Evolutionary conservation across 768 basidiomycete genomes (phyloP), one percentile per base, ranked within the genome.

Genomic region (Clavulina sp.): DNA sequence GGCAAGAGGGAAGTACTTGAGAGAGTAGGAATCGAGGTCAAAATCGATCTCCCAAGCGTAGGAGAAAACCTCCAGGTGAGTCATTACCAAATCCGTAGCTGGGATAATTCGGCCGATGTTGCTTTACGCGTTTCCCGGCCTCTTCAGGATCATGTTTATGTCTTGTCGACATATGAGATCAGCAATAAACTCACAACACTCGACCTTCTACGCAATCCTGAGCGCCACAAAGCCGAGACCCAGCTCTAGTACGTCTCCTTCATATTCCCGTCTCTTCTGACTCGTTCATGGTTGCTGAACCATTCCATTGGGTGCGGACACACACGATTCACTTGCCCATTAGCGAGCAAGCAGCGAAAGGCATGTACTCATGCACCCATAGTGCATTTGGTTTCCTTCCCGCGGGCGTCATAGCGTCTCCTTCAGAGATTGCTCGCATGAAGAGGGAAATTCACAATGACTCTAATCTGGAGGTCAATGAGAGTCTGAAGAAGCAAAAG

Each of bases 1-100:
- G 73, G 71, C 38, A 64, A 69, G 41, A 56, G 57, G 16, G 60
- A 52, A 3, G 57, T 62, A 36, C 57, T 71, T 19, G 52, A 56
- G 4, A 38, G 29, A 0, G 54, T 66, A 50, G 62, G 60, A 29
- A 64, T 71, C 53, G 49, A 57, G 29, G 59, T 58, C 38, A 57
- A 60, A 34, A 32, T 68, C n/a, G 68, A 70, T 47, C 64, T 71
- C 2, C 70, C 71, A 1, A 66, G 66, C 32, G 70, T 72, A 28
- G 70, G 70, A 7, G 60, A 64, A 52, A 68, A 68, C 56, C 55
- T 72, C 6, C 65, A 68, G 49, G 70, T 71, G 7, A 31, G 54
- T n/a, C n/a, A n/a, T 21, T 29, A 21, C 0, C 40, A n/a, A n/a
- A n/a, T n/a, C n/a, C n/a, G n/a, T n/a, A n/a, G n/a, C n/a, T n/a